Conservation (phyloP, 345 rosid genomes). For the Eucalyptus shirleyi region DNA sequence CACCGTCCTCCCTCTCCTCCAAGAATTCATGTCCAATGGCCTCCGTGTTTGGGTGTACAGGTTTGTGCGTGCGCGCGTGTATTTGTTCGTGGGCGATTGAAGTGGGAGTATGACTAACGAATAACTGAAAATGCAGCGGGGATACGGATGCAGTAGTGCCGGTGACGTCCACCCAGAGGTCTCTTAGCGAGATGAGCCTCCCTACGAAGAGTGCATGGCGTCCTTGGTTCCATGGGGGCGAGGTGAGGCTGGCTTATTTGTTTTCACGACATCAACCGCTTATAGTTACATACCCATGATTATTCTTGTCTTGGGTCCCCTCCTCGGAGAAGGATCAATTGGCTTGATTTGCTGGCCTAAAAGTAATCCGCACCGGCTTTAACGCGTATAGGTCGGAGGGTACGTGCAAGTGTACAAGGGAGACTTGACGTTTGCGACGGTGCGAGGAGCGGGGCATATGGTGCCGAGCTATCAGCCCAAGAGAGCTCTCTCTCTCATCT, state of each 20-base stretch:
- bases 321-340: not conserved
- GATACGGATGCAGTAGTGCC: constrained; percentile 80
- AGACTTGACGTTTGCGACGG: constrained; percentile 64
- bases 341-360: not conserved
- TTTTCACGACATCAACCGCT: not conserved
- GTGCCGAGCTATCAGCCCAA: constrained; percentile 84
- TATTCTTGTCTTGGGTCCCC: not conserved
- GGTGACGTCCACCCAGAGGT: constrained; percentile 67
- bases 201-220: constrained; percentile 47
- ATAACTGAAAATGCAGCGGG: constrained; percentile 34
- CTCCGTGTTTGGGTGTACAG: constrained; percentile 71
- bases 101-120: not conserved
- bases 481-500: constrained; percentile 62
- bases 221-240: constrained; percentile 59
- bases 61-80: not conserved
- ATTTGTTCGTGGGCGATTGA: not conserved
- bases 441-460: constrained; percentile 86
- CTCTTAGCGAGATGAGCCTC: constrained; percentile 51
- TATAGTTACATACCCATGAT: not conserved
- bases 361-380: not conserved
- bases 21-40: constrained; percentile 37
- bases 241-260: constrained; percentile 16
- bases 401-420: constrained; percentile 60
- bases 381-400: constrained; percentile 47
- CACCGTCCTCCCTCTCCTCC: constrained; percentile 45